Base-by-base conservation (phyloP, 2,329 filamentous ascomycete species). In the Proliferodiscus dingleyae region DNA sequence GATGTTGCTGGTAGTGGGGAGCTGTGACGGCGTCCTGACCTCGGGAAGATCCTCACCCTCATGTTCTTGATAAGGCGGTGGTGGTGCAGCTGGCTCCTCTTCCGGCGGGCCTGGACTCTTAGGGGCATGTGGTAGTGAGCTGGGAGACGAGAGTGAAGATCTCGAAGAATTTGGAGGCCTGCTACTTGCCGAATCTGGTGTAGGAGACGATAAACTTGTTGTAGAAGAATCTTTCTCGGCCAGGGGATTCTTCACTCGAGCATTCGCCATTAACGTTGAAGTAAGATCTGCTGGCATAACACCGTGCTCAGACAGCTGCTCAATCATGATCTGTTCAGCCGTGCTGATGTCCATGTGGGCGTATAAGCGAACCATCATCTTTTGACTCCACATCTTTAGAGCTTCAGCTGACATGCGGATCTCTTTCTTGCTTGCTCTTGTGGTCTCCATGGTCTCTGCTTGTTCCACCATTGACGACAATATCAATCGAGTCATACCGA, bases 251-350 rank as follows among this genome's bases (percentile, higher is more conserved):
- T 89, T 89, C 26, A 98, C 90, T 41, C 89, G 79, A 10, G 93
- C 81, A 66, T 97, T 98, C 52, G 88, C 82, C 83, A 95, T 95
- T 36, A 98, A 73, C 0, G 87, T 80, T 0, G 87, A 85, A 0
- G 89, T 90, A 47, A 98, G 72, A 64, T 98, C 93, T 36, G 74
- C 72, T 0, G 93, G 85, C 51, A 89, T 74, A 5, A 98, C 89
- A 4, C 91, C 93, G 67, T 98, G 93, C 47, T 93, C 87, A 10
- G 87, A 85, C 47, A 98, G 74, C 66, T 98, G 93, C 69, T 98
- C 93, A 56, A 98, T 96, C 93, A 98, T 98, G 65, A 98, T 74
- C 71, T 98, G 93, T 67, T 98, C 93, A 11, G 80, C 83, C 18
- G 84, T 73, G 61, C 83, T 89, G 60, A 98, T 94, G 49, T 98